phyloP scores from a whole-genome alignment of 2,329 filamentous ascomycete genomes.

The Fusarium burgessii region DNA sequence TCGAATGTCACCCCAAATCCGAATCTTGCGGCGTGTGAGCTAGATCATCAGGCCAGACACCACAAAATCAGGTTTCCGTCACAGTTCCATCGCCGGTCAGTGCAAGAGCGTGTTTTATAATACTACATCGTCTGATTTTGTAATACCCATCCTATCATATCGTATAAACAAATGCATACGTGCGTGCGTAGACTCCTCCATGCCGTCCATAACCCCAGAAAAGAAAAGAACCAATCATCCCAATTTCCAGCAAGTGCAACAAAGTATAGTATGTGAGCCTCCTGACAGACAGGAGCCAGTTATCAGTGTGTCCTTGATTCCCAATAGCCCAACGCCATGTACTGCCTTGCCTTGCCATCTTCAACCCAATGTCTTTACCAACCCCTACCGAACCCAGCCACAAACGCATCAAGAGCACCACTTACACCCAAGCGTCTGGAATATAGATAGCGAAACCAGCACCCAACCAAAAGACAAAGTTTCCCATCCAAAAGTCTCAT shows the following conservation, averaged over 20 bases:
- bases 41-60: neutral
- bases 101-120: conserved; percentile 14
- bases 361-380: conserved; percentile 30
- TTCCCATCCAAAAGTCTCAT: conserved; percentile 18
- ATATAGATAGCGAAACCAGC: conserved; percentile 26
- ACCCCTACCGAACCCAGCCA: conserved; percentile 31
- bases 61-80: neutral
- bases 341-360: conserved; percentile 20
- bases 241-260: conserved; percentile 19
- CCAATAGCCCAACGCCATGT: conserved; percentile 44
- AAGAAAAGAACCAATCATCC: conserved; percentile 23
- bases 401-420: conserved; percentile 20
- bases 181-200: conserved; percentile 29
- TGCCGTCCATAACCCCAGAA: conserved; percentile 21
- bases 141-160: conserved; percentile 33
- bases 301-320: conserved; percentile 27
- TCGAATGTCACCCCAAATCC: conserved; percentile 67
- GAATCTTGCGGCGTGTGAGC: conserved; percentile 57
- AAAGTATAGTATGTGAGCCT: conserved; percentile 16
- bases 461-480: conserved; percentile 22
- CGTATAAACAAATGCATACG: conserved; percentile 37
- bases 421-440: conserved; percentile 8
- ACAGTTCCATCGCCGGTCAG: neutral
- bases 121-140: conserved; percentile 29
- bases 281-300: conserved; percentile 8